A percentile compares a stretch with the other conserved stretches of the same genome.
Evolutionary conservation across 2,329 filamentous ascomycete species (phyloP).

Genomic region (Alternaria infectoria): DNA sequence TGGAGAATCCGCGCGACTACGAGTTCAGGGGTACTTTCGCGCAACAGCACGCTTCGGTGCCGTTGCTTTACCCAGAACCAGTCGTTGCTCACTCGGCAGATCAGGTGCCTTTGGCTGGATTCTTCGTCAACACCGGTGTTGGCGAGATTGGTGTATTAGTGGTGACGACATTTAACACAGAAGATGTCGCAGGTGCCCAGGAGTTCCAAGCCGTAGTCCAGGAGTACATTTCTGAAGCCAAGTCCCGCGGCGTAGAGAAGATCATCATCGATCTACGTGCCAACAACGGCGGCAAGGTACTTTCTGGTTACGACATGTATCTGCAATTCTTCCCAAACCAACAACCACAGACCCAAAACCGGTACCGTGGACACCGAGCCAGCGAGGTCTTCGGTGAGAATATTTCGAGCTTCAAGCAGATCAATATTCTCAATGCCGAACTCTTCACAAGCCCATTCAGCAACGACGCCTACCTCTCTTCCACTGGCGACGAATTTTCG

Average conservation of each 20-base stretch:
- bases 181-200: slow-evolving; percentile 18
- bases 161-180: slow-evolving; percentile 50
- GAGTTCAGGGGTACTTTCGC: slow-evolving; percentile 29
- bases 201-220: slow-evolving; percentile 50
- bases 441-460: slow-evolving; percentile 44
- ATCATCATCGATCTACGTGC: slow-evolving; percentile 68
- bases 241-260: slow-evolving; percentile 59
- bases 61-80: slow-evolving; percentile 46
- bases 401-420: slow-evolving; percentile 23
- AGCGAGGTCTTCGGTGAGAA: slow-evolving; percentile 34
- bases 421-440: slow-evolving; percentile 25
- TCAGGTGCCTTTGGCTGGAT: slow-evolving; percentile 51
- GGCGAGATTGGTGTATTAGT: slow-evolving; percentile 57
- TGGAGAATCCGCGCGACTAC: slow-evolving; percentile 38
- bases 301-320: slow-evolving; percentile 55
- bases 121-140: slow-evolving; percentile 51
- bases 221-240: slow-evolving; percentile 56
- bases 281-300: slow-evolving; percentile 64
- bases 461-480: slow-evolving; percentile 39
- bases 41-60: slow-evolving; percentile 29
- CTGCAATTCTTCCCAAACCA: slow-evolving; percentile 60
- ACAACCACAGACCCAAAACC: slow-evolving; percentile 53
- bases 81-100: slow-evolving; percentile 41
- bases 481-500: slow-evolving; percentile 34
- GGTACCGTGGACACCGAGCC: slow-evolving; percentile 54